Percentiles rank a stretch among this genome's conserved stretches.
Conservation (phyloP, 2,329 filamentous ascomycete species). For the Paecilomyces variotii region DNA sequence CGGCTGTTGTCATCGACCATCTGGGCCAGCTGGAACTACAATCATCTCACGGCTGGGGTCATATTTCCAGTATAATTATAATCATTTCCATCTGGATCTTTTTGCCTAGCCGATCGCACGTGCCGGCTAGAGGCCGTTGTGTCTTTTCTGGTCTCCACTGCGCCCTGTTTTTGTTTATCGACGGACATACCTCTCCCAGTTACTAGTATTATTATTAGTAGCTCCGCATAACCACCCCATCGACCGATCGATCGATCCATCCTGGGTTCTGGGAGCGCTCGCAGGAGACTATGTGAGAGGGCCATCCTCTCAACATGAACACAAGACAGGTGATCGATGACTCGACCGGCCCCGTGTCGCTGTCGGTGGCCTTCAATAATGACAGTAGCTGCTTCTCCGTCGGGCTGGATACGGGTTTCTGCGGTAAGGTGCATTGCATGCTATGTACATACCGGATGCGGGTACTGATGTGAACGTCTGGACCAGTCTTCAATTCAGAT, state of each 20-base stretch:
- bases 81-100: not conserved
- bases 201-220: too few species aligned
- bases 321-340: slow-evolving; percentile 78
- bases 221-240: not conserved
- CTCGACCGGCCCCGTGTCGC: slow-evolving; percentile 62
- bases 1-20: too few species aligned
- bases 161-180: not conserved
- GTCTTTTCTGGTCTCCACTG: not conserved
- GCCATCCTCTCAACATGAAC: slow-evolving; percentile 57
- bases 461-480: slow-evolving; percentile 9
- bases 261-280: not conserved
- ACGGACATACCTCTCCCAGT: not conserved
- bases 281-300: not conserved
- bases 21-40: too few species aligned
- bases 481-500: slow-evolving; percentile 62
- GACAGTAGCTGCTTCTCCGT: slow-evolving; percentile 80
- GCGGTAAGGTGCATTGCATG: slow-evolving; percentile 49
- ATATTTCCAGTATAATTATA: too few species aligned
- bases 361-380: slow-evolving; percentile 79
- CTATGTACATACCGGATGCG: not conserved
- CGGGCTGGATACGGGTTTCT: slow-evolving; percentile 77
- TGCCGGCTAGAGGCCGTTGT: not conserved
- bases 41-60: not conserved
- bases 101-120: not conserved
- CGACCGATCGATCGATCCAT: not conserved